Base-by-base conservation (phyloP, 345 rosid genomes). In the Syzygium jambos region DNA sequence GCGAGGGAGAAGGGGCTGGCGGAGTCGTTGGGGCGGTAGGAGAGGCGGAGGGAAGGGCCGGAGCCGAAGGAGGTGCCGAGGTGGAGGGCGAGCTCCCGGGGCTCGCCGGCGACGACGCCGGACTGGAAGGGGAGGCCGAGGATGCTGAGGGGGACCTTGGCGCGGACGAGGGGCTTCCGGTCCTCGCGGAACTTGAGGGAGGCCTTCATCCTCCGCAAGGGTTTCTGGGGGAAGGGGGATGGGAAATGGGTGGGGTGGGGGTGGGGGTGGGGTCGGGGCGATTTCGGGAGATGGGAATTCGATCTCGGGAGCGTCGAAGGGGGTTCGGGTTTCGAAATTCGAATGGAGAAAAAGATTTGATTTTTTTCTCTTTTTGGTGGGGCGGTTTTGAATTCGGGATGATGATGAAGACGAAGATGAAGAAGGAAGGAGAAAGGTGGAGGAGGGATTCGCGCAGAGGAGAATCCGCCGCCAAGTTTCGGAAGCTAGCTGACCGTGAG, bases 101-200 rank as follows among this genome's bases (percentile, higher is more conserved):
- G 90, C 80, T 96, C 98, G 55, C 99, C 99, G 87, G 99, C 99
- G 52, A 96, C 93, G 87, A 98, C 89, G 34, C 98, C 98, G 0
- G 99, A 98, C 86, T 95, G 98, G 90, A 98, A 98, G 9, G 99
- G 99, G 7, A 96, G 68, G 19, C 99, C 99, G 54, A 94, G 85
- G 43, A 98, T 93, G 89, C 91, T 95, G 22, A 96, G 89, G 27
- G 99, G 99, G 38, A 96, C 93, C 57, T 97, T 96, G 38, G 98
- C 99, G 88, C 98, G 91, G 77, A 95, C 87, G 2, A 98, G 89
- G 15, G 99, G 98, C 91, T 93, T 96, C 73, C 93, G 93, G 73
- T 98, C 99, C 51, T 98, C 98, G 1, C 99, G 96, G 90, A 98
- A 98, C 91, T 98, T 98, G 86, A 96, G 87, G 4, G 99, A 98